Evolutionary conservation across 306 rosid genomes (phyloP).

Genomic region (Cercis canadensis): DNA sequence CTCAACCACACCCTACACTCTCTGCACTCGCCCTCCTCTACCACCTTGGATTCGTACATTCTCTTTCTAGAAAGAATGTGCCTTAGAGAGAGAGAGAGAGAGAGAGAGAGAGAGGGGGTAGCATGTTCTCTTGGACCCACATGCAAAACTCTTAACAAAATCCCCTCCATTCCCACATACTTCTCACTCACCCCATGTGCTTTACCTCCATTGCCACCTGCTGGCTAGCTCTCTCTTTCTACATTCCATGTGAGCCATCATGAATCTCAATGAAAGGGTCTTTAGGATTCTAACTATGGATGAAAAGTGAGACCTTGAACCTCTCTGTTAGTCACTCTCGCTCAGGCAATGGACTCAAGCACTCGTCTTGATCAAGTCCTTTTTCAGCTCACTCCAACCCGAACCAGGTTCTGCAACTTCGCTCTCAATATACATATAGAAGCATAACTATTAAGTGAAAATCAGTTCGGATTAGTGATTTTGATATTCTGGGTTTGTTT

Average conservation of each 20-base stretch:
- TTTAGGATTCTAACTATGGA: slow-evolving; percentile 21
- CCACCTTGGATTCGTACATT: slow-evolving; percentile 14
- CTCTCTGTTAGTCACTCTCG: slow-evolving; percentile 26
- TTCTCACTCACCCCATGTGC: slow-evolving; percentile 63
- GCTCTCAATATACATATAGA: not conserved
- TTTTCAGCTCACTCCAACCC: slow-evolving; percentile 98
- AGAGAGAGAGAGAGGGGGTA: slow-evolving; percentile 18
- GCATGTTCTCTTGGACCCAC: slow-evolving; percentile 68
- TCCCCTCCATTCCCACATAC: slow-evolving; percentile 23
- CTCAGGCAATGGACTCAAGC: slow-evolving; percentile 71
- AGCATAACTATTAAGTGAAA: slow-evolving; percentile 21
- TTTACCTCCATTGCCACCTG: slow-evolving; percentile 39
- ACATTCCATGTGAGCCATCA: slow-evolving; percentile 46
- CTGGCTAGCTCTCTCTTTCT: slow-evolving; percentile 47
- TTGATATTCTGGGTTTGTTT: slow-evolving; percentile 24
- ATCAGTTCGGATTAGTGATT: slow-evolving; percentile 8
- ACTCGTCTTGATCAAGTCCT: slow-evolving; percentile 85
- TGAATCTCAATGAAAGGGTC: slow-evolving; percentile 7
- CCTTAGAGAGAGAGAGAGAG: not conserved
- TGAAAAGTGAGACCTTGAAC: slow-evolving; percentile 31
- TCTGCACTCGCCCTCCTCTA: slow-evolving; percentile 12
- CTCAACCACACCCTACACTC: slow-evolving; percentile 47
- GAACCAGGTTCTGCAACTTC: slow-evolving; percentile 74
- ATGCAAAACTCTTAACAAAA: slow-evolving; percentile 50
- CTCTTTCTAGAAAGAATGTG: slow-evolving; percentile 19